Conservation (phyloP, 805 yeast species). For the Trichomonascus vanleenenianus region DNA sequence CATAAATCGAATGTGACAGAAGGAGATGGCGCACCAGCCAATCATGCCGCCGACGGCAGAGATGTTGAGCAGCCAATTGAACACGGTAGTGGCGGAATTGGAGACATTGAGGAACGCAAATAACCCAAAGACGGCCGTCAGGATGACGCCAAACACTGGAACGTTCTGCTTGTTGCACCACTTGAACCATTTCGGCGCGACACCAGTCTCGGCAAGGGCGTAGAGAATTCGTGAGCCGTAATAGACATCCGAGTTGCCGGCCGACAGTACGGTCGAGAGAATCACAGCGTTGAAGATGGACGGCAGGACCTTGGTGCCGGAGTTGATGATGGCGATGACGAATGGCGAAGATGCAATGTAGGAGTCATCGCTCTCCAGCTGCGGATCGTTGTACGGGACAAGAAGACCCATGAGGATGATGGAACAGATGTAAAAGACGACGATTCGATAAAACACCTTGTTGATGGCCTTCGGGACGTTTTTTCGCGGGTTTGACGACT, state of each 20-base stretch:
- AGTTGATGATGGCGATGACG: constrained; percentile 64
- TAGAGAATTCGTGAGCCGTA: constrained; percentile 63
- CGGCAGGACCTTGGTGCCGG: constrained; percentile 61
- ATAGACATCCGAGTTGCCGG: constrained; percentile 75
- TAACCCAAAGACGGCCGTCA: constrained; percentile 47
- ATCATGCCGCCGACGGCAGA: constrained; percentile 69
- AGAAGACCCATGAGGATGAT: constrained; percentile 73
- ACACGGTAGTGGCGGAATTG: constrained; percentile 30
- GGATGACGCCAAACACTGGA: constrained; percentile 49
- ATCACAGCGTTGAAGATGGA: constrained; percentile 73
- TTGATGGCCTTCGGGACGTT: constrained; percentile 73
- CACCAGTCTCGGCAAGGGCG: constrained; percentile 63
- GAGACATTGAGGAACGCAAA: constrained; percentile 62
- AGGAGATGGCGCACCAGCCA: constrained; percentile 65
- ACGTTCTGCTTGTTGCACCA: constrained; percentile 61
- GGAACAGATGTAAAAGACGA: constrained; percentile 63
- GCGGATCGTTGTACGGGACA: constrained; percentile 61
- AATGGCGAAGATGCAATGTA: constrained; percentile 64
- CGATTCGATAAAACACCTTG: constrained; percentile 61
- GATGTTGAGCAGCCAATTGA: constrained; percentile 52
- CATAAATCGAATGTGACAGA: constrained; percentile 66
- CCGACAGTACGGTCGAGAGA: constrained; percentile 68
- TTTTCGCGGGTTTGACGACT: constrained; percentile 61
- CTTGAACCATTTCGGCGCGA: constrained; percentile 62
- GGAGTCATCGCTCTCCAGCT: constrained; percentile 41